phyloP scores from a whole-genome alignment of 2,329 filamentous ascomycete species.

The Microsporum audouinii region DNA sequence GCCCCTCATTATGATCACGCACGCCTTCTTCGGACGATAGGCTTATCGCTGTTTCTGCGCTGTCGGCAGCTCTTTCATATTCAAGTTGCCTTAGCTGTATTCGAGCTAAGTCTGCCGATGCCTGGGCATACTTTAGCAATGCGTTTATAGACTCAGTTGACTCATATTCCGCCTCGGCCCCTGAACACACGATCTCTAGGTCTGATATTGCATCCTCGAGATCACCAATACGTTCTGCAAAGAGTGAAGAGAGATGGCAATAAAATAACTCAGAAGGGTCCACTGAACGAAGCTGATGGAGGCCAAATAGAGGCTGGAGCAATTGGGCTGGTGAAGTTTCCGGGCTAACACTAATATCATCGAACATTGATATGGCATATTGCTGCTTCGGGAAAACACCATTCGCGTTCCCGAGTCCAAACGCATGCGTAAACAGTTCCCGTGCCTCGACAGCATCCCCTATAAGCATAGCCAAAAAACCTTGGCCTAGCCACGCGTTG shows the following conservation, averaged over 20 bases:
- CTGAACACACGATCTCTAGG: constrained; percentile 55
- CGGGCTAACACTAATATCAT: constrained; percentile 52
- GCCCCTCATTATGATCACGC: constrained; percentile 50
- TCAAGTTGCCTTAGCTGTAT: constrained; percentile 59
- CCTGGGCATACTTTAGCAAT: constrained; percentile 66
- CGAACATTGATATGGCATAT: constrained; percentile 72
- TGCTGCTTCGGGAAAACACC: constrained; percentile 62
- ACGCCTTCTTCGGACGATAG: constrained; percentile 61
- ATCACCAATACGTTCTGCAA: constrained; percentile 70
- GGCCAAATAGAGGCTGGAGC: constrained; percentile 77
- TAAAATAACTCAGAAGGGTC: constrained; percentile 59
- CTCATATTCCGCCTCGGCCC: constrained; percentile 73
- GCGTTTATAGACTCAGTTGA: constrained; percentile 63
- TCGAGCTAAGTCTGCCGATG: constrained; percentile 78
- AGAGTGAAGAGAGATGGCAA: constrained; percentile 66
- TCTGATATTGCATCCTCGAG: constrained; percentile 50
- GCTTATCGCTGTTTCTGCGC: constrained; percentile 68
- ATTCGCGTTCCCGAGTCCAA: constrained; percentile 77
- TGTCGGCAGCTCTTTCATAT: constrained; percentile 60
- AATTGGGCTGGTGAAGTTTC: constrained; percentile 42
- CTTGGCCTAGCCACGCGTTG: constrained; percentile 89
- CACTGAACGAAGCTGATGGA: constrained; percentile 67
- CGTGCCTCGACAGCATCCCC: constrained; percentile 68
- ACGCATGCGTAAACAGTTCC: constrained; percentile 81
- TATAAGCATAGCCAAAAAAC: constrained; percentile 64